Conservation (phyloP, 768 basidiomycete genomes). For the Tephrocybe sp. region DNA sequence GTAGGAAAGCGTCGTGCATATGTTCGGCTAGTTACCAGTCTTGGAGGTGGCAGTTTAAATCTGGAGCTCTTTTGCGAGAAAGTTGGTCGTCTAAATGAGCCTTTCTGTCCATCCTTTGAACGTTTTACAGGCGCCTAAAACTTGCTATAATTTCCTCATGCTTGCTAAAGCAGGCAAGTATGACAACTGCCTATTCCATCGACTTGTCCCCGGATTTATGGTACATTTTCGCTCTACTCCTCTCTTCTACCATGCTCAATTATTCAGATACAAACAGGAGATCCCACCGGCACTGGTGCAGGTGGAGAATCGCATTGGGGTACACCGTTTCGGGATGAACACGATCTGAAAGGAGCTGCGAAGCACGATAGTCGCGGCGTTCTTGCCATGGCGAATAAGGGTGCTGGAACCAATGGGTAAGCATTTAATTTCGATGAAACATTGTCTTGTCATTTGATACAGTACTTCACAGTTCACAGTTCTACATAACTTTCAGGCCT, state of each 20-base stretch:
- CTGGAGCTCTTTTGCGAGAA: constrained; percentile 88
- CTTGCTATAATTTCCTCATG: constrained; percentile 98
- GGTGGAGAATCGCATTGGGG: constrained; percentile 96
- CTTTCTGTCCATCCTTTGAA: not conserved
- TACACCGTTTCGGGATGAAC: constrained; percentile 93
- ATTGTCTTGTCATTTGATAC: not conserved
- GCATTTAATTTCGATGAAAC: constrained; percentile 12
- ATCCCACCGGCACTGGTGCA: constrained; percentile 92
- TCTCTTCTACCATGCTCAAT: constrained; percentile 5
- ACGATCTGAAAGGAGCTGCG: constrained; percentile 82
- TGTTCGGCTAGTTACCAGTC: constrained; percentile 90
- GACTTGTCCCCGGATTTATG: constrained; percentile 95
- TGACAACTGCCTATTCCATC: constrained; percentile 86
- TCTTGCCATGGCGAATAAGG: constrained; percentile 95
- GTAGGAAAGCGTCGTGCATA: constrained; percentile 90
- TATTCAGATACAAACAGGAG: constrained; percentile 92
- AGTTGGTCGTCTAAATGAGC: constrained; percentile 40
- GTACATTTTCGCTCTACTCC: constrained; percentile 33
- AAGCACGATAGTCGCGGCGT: constrained; percentile 84
- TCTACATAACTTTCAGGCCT: constrained; percentile 85
- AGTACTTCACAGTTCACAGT: constrained; percentile 66
- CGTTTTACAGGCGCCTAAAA: constrained; percentile 82
- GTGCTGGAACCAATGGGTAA: constrained; percentile 84
- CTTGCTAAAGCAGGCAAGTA: constrained; percentile 90
- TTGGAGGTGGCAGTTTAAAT: constrained; percentile 83